Evolutionary conservation across 169 alveolate species (phyloP).

Genomic region (Plasmodium yoelii): DNA sequence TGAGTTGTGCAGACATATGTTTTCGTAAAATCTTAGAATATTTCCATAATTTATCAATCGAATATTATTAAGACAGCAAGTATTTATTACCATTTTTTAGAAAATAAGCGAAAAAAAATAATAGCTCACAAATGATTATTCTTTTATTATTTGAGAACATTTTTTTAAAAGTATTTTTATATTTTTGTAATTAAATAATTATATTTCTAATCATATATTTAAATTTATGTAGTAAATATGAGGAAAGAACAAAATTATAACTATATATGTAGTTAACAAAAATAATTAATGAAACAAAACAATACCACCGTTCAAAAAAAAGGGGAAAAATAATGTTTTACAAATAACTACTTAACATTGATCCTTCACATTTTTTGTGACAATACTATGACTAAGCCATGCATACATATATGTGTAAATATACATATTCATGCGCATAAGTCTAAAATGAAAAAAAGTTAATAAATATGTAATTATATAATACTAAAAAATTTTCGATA

Average conservation of each 20-base stretch:
- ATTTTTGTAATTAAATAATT: background rate
- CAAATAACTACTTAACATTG: too few species aligned
- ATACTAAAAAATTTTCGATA: too few species aligned
- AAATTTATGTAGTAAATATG: background rate
- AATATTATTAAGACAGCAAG: background rate
- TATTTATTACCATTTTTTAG: slow-evolving; percentile 22
- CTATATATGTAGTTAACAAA: background rate
- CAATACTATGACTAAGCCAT: background rate
- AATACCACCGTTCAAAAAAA: background rate
- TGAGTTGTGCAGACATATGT: background rate
- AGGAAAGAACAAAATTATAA: background rate
- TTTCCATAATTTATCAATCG: too few species aligned
- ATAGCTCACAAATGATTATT: slow-evolving; percentile 20
- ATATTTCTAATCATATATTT: background rate
- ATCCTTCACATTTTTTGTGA: too few species aligned
- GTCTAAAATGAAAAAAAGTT: slow-evolving; percentile 9
- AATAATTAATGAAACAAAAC: background rate
- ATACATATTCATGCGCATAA: background rate
- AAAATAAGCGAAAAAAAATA: slow-evolving; percentile 17
- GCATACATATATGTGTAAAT: background rate
- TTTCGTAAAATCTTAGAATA: too few species aligned
- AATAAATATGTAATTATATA: slow-evolving; percentile 5
- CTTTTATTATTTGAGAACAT: slow-evolving; percentile 37
- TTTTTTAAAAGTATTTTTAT: slow-evolving; percentile 2
- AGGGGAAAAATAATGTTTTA: too few species aligned